These are phyloP conservation scores for Suhomyces guaymorum DNA, from an alignment of 1,139 yeast species.

Conservation along the genomic window DNA sequence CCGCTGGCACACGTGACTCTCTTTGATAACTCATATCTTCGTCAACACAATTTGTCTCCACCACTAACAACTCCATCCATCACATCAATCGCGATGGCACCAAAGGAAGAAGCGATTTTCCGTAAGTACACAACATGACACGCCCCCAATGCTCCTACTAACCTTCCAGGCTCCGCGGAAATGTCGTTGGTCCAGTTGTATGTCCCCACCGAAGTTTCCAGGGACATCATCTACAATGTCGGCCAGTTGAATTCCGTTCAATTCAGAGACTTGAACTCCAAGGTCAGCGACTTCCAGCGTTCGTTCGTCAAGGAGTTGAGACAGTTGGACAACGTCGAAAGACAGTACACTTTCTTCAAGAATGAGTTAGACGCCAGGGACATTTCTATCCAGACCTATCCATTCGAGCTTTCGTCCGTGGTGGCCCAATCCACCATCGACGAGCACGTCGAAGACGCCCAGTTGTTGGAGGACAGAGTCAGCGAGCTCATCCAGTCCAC, in stretches of 20 bases:
- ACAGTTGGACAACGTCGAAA: conserved; percentile 64
- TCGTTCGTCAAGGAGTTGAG: conserved; percentile 70
- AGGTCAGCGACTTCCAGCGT: conserved; percentile 71
- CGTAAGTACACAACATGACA: conserved; percentile 39
- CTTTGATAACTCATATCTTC: too few relatives aligned
- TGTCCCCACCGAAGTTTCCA: conserved; percentile 67
- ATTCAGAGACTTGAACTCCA: conserved; percentile 68
- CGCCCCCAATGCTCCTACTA: conserved; percentile 15
- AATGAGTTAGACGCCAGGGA: conserved; percentile 49
- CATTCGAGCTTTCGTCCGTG: conserved; percentile 42
- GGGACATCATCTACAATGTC: conserved; percentile 64
- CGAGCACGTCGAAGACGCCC: conserved; percentile 68
- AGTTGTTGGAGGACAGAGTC: conserved; percentile 48
- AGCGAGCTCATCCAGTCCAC: conserved; percentile 41
- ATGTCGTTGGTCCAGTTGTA: conserved; percentile 76
- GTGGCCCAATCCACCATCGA: conserved; percentile 70
- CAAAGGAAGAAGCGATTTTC: conserved; percentile 68
- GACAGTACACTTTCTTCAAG: conserved; percentile 58
- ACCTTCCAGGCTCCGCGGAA: conserved; percentile 63
- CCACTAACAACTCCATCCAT: neutral
- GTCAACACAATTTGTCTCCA: conserved; percentile 2
- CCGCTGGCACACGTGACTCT: too few relatives aligned
- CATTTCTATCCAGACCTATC: conserved; percentile 45
- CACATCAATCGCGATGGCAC: conserved; percentile 19
- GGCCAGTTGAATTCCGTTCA: conserved; percentile 67